These are phyloP conservation scores for Tetrahymena borealis DNA, from an alignment of 73 alveolate genomes.

Conservation along the genomic window DNA sequence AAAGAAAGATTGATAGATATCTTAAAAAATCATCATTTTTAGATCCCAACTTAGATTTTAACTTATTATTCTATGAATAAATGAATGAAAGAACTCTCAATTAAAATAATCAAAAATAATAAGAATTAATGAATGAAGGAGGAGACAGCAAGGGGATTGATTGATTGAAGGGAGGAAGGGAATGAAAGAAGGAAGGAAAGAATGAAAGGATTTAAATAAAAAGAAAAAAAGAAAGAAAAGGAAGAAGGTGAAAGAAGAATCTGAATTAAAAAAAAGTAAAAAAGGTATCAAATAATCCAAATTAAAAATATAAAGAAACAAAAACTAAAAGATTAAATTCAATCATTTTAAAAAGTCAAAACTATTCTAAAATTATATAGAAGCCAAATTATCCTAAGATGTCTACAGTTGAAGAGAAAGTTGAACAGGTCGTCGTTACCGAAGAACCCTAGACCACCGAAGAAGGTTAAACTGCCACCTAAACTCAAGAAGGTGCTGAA, in stretches of 20 bases:
- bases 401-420: background rate
- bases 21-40: too few relatives aligned
- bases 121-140: too few relatives aligned
- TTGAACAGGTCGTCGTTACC: background rate
- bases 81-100: too few relatives aligned
- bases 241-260: background rate
- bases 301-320: background rate
- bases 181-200: too few relatives aligned
- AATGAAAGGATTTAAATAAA: background rate
- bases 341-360: background rate
- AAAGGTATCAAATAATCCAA: constrained; percentile 1
- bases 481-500: constrained; percentile 2
- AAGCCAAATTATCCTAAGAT: background rate
- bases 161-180: too few relatives aligned
- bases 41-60: too few relatives aligned
- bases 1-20: too few relatives aligned
- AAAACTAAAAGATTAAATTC: background rate
- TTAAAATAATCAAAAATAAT: too few relatives aligned
- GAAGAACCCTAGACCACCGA: background rate
- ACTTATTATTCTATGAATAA: too few relatives aligned
- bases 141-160: too few relatives aligned
- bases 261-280: background rate
- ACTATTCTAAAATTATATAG: background rate
- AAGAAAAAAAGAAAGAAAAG: background rate
- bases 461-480: background rate